phyloP scores from a whole-genome alignment of 1,284 basidiomycete genomes.

The Grifola frondosa region DNA sequence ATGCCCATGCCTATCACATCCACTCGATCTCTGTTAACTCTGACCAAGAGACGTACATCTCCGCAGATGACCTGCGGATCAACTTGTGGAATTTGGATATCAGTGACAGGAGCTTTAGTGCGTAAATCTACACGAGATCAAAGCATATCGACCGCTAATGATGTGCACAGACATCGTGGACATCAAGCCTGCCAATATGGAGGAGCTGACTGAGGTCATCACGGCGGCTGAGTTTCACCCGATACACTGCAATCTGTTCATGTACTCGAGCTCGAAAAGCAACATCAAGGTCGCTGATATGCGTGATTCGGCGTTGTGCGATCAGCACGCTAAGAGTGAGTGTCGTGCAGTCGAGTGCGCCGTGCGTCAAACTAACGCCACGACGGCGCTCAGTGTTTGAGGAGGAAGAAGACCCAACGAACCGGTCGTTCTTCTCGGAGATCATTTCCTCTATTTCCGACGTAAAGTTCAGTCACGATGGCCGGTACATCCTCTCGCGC shows the following conservation, averaged over 20 bases:
- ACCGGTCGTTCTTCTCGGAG: slow-evolving; percentile 99
- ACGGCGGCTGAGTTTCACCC: slow-evolving; percentile 99
- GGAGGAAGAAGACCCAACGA: slow-evolving; percentile 97
- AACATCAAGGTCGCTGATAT: slow-evolving; percentile 99
- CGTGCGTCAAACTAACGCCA: slow-evolving; percentile 7
- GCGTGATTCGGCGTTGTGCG: slow-evolving; percentile 97
- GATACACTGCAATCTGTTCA: slow-evolving; percentile 96
- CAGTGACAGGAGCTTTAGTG: slow-evolving; percentile 99
- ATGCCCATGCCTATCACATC: slow-evolving; percentile 99
- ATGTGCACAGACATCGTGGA: slow-evolving; percentile 96
- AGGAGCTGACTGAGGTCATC: slow-evolving; percentile 99
- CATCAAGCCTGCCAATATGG: slow-evolving; percentile 99
- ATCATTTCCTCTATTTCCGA: slow-evolving; percentile 99
- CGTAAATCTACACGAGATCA: slow-evolving; percentile 37
- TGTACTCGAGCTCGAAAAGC: slow-evolving; percentile 99
- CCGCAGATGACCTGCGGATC: slow-evolving; percentile 93
- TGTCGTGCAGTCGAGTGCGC: slow-evolving; percentile 15
- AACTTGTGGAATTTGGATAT: slow-evolving; percentile 99
- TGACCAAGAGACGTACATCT: slow-evolving; percentile 99
- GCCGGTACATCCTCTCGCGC: slow-evolving; percentile 93
- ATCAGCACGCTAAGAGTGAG: slow-evolving; percentile 94
- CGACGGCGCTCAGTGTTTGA: slow-evolving; percentile 74
- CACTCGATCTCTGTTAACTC: slow-evolving; percentile 99
- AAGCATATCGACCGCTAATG: slow-evolving; percentile 1
- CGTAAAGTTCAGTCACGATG: slow-evolving; percentile 98